A percentile compares a stretch with the other conserved stretches of the same genome.
Evolutionary conservation across 2,329 filamentous ascomycete species (phyloP).

Genomic region (Xylaria polymorpha): DNA sequence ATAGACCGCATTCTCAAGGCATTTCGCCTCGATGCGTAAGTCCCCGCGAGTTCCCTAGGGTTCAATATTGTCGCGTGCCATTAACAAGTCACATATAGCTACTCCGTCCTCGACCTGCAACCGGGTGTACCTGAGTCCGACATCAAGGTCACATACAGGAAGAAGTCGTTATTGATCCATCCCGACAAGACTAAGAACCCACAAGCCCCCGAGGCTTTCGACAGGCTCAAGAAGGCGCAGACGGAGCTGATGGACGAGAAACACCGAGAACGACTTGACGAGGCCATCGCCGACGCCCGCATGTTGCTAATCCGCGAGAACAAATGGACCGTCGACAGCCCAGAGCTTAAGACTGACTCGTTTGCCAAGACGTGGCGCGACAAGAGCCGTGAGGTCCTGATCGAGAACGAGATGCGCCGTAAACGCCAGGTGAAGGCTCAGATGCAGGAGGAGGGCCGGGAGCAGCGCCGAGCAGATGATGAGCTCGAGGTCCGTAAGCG

Average conservation of each 20-base stretch:
- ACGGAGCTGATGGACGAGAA: constrained; percentile 94
- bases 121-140: constrained; percentile 95
- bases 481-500: constrained; percentile 83
- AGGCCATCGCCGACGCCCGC: constrained; percentile 94
- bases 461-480: constrained; percentile 86
- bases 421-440: constrained; percentile 89
- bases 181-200: constrained; percentile 97
- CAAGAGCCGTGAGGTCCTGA: constrained; percentile 88
- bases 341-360: constrained; percentile 84
- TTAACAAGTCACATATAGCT: constrained; percentile 60
- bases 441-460: constrained; percentile 94
- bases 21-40: constrained; percentile 77
- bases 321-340: constrained; percentile 90
- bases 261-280: constrained; percentile 85
- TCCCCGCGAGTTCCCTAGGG: constrained; percentile 16
- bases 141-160: constrained; percentile 94
- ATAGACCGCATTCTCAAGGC: constrained; percentile 94
- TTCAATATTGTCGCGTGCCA: not conserved
- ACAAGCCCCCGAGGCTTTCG: constrained; percentile 91
- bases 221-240: constrained; percentile 95
- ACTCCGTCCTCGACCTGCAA: constrained; percentile 94
- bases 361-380: constrained; percentile 89
- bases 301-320: constrained; percentile 94
- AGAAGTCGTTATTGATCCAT: constrained; percentile 98
- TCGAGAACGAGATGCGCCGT: constrained; percentile 90